Evolutionary conservation across 1,139 yeast species (phyloP).

Genomic region (Taphrina confusa): DNA sequence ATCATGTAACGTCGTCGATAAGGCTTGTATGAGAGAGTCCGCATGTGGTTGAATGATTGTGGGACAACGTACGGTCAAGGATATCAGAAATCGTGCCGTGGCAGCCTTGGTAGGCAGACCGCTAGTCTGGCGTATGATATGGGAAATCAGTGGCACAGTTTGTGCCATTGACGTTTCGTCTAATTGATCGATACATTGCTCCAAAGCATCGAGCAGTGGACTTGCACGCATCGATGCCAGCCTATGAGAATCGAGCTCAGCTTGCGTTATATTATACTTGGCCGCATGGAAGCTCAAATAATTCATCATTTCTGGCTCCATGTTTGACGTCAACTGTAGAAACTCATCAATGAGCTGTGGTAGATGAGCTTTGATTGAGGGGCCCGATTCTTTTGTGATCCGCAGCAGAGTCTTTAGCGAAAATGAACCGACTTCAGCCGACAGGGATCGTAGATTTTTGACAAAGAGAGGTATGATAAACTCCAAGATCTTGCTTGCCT

Average conservation of each 20-base stretch:
- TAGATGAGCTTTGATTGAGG: slow-evolving; percentile 65
- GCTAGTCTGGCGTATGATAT: slow-evolving; percentile 59
- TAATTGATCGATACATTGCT: slow-evolving; percentile 61
- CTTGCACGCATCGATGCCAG: slow-evolving; percentile 73
- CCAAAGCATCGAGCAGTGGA: slow-evolving; percentile 88
- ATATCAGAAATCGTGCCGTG: slow-evolving; percentile 73
- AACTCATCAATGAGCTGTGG: slow-evolving; percentile 71
- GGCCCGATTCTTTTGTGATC: slow-evolving; percentile 64
- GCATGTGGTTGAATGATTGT: slow-evolving; percentile 61
- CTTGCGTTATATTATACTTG: slow-evolving; percentile 66
- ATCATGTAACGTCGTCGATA: slow-evolving; percentile 64
- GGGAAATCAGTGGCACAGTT: slow-evolving; percentile 52
- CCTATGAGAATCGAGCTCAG: slow-evolving; percentile 63
- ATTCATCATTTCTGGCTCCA: slow-evolving; percentile 89
- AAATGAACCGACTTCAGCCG: slow-evolving; percentile 78
- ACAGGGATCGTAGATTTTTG: slow-evolving; percentile 76
- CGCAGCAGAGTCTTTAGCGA: slow-evolving; percentile 73
- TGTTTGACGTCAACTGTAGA: slow-evolving; percentile 70
- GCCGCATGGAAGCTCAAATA: slow-evolving; percentile 85
- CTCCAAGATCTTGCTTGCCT: slow-evolving; percentile 50
- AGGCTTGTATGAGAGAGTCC: slow-evolving; percentile 60
- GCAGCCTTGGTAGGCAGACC: slow-evolving; percentile 93
- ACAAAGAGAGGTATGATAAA: slow-evolving; percentile 75
- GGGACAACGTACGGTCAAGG: slow-evolving; percentile 61
- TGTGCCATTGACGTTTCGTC: slow-evolving; percentile 58